Evolutionary conservation across 164 flowering plant genomes (phyloP).

Genomic region (Saururus chinensis): DNA sequence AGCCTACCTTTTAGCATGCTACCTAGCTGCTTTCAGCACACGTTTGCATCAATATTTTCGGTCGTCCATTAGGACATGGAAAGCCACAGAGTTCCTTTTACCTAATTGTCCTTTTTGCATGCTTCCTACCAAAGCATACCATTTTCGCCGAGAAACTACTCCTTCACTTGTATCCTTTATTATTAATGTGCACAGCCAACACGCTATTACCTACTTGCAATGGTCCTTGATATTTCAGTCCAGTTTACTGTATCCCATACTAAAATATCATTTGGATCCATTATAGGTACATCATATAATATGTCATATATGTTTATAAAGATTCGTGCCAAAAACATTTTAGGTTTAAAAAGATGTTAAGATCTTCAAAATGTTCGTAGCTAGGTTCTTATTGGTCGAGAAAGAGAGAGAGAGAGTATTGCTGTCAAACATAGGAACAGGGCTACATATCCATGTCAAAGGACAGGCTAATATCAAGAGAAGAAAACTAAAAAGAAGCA

Average conservation of each 20-base stretch:
- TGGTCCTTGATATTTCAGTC: slow-evolving; percentile 6
- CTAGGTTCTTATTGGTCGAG: too few relatives aligned
- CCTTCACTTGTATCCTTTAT: neutral
- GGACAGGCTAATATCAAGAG: neutral
- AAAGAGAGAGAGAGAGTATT: neutral
- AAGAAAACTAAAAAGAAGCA: neutral
- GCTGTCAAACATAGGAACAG: slow-evolving; percentile 1
- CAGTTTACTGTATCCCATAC: neutral
- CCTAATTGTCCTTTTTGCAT: neutral
- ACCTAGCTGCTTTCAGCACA: too few relatives aligned
- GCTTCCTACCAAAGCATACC: neutral
- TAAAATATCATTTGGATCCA: slow-evolving; percentile 6
- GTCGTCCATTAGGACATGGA: neutral
- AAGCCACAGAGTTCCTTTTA: neutral
- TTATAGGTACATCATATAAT: slow-evolving; percentile 1
- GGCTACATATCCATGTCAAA: neutral
- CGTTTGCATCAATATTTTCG: neutral
- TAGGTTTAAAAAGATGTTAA: too few relatives aligned
- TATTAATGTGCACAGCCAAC: neutral
- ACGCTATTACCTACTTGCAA: neutral
- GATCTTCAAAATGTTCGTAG: too few relatives aligned
- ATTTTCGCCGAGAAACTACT: neutral
- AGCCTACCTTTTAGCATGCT: too few relatives aligned
- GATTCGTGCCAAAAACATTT: too few relatives aligned
- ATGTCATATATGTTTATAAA: too few relatives aligned